phyloP scores from a whole-genome alignment of 2,329 filamentous ascomycete species.

The Dactylellina sp. region DNA sequence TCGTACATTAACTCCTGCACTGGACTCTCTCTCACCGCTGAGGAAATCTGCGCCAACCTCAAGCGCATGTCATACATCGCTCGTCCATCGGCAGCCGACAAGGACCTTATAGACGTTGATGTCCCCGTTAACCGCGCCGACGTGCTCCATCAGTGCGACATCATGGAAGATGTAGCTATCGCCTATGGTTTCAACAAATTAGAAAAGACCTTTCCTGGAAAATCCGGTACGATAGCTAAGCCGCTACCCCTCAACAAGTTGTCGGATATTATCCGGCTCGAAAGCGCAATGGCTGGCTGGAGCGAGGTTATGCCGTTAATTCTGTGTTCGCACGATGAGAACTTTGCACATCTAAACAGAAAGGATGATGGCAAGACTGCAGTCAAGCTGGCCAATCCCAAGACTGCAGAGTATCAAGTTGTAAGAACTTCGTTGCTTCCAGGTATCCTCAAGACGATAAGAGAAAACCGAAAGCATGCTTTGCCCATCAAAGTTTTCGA shows the following conservation, averaged over 20 bases:
- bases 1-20: slow-evolving; percentile 95
- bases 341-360: slow-evolving; percentile 94
- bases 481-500: slow-evolving; percentile 94
- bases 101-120: slow-evolving; percentile 80
- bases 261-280: slow-evolving; percentile 85
- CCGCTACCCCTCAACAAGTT: slow-evolving; percentile 95
- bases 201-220: slow-evolving; percentile 85
- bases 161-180: slow-evolving; percentile 98
- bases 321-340: slow-evolving; percentile 97
- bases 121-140: slow-evolving; percentile 92
- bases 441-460: slow-evolving; percentile 89
- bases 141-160: slow-evolving; percentile 93
- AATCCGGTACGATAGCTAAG: slow-evolving; percentile 85
- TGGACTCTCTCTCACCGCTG: slow-evolving; percentile 79
- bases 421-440: slow-evolving; percentile 88
- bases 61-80: slow-evolving; percentile 90
- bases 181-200: slow-evolving; percentile 98
- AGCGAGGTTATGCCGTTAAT: slow-evolving; percentile 95
- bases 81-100: slow-evolving; percentile 76
- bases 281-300: slow-evolving; percentile 95
- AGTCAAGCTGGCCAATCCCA: slow-evolving; percentile 88
- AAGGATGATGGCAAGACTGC: slow-evolving; percentile 86
- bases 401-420: slow-evolving; percentile 92
- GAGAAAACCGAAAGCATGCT: slow-evolving; percentile 89
- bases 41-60: slow-evolving; percentile 81